These are phyloP conservation scores for Phellopilus nigrolimitatus DNA, from an alignment of 1,284 basidiomycete species.

Conservation along the genomic window DNA sequence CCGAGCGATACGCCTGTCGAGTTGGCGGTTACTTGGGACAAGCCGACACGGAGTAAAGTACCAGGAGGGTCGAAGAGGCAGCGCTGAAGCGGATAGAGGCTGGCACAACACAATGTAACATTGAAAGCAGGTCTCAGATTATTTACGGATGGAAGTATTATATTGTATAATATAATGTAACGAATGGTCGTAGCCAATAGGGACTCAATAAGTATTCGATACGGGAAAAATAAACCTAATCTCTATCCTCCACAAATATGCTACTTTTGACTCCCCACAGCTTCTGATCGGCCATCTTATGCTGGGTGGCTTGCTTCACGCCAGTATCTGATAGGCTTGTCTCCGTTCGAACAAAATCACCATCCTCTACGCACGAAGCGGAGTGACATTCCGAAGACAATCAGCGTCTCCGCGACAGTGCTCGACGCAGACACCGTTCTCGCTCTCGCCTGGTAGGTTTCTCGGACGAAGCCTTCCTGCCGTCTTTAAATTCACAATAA, in stretches of 20 bases:
- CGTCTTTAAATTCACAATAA: slow-evolving; percentile 12
- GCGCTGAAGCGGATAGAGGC: no score
- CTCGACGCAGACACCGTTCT: slow-evolving; percentile 56
- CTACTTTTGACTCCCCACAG: slow-evolving; percentile 10
- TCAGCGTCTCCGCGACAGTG: slow-evolving; percentile 75
- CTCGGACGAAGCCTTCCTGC: slow-evolving; percentile 4
- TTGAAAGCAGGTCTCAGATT: no score
- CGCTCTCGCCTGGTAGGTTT: slow-evolving; percentile 70
- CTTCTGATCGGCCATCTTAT: not conserved
- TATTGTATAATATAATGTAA: no score
- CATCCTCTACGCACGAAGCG: slow-evolving; percentile 44
- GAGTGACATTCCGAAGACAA: slow-evolving; percentile 60
- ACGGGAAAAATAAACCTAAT: not conserved
- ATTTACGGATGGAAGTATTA: no score
- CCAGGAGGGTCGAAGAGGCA: no score
- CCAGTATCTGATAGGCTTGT: no score
- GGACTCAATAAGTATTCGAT: no score
- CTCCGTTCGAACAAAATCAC: not conserved
- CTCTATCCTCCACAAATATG: slow-evolving; percentile 14
- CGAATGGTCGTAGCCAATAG: no score
- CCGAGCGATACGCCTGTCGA: no score
- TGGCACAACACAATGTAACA: no score
- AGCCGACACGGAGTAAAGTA: no score
- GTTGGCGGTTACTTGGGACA: no score
- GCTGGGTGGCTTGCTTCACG: not conserved